Evolutionary conservation across 345 rosid genomes (phyloP).

Genomic region (Isatis tinctoria): DNA sequence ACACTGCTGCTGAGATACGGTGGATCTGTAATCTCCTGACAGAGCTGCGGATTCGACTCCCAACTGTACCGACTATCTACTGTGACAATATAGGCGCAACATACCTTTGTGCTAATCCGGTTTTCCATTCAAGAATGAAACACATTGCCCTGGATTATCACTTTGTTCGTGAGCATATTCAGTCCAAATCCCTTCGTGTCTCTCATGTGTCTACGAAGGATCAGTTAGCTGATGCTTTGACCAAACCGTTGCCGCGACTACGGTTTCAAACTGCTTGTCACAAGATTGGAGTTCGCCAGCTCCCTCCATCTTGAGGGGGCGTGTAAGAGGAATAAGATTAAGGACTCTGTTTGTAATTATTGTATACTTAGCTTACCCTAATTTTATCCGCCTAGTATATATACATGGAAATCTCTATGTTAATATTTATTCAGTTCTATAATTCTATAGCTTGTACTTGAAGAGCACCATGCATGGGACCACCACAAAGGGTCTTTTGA

Average conservation of each 20-base stretch:
- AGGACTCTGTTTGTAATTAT: too few species aligned
- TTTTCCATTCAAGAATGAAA: neutral
- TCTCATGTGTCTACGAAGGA: neutral
- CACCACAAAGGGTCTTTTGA: slow-evolving; percentile 47
- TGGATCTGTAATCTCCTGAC: too few species aligned
- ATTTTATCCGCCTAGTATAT: too few species aligned
- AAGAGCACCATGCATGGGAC: slow-evolving; percentile 72
- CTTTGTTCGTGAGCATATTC: neutral
- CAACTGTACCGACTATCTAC: neutral
- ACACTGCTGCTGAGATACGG: neutral
- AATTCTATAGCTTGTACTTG: too few species aligned
- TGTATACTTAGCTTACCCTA: too few species aligned
- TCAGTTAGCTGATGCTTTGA: neutral
- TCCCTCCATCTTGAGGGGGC: neutral
- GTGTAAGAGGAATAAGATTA: too few species aligned
- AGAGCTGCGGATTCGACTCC: neutral
- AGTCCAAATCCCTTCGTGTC: neutral
- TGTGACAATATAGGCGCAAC: neutral
- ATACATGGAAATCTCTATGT: too few species aligned
- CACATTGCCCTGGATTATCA: too few species aligned
- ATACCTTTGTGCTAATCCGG: neutral
- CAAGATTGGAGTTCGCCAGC: neutral
- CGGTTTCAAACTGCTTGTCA: neutral
- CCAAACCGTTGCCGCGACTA: neutral
- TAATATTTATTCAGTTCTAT: too few species aligned